Evolutionary conservation across 2,329 filamentous ascomycete species (phyloP).

Genomic region (Exophiala sideris): DNA sequence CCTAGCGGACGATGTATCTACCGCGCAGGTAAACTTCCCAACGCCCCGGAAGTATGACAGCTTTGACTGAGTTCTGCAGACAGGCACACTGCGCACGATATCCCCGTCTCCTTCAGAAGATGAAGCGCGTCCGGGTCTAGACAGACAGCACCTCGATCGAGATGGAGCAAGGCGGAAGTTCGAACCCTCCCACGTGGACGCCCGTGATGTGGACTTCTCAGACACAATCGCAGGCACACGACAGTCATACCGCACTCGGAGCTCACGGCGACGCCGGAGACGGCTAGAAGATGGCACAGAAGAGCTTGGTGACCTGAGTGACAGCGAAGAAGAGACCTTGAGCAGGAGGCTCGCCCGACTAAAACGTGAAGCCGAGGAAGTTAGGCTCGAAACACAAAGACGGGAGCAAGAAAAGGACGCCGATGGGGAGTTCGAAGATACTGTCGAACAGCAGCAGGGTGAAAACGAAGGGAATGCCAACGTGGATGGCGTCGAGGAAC

Average conservation of each 20-base stretch:
- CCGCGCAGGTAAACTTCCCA: constrained; percentile 61
- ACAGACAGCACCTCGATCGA: constrained; percentile 70
- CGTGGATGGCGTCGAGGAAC: constrained; percentile 58
- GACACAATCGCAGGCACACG: constrained; percentile 80
- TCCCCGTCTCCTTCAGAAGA: constrained; percentile 49
- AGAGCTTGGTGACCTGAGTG: constrained; percentile 60
- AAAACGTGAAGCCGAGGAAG: constrained; percentile 75
- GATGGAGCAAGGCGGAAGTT: constrained; percentile 79
- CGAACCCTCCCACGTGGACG: constrained; percentile 69
- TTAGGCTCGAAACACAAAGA: constrained; percentile 52
- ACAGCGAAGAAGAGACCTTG: constrained; percentile 74
- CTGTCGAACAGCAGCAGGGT: constrained; percentile 40
- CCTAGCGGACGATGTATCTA: constrained; percentile 84
- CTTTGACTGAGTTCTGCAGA: constrained; percentile 40
- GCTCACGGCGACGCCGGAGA: constrained; percentile 56
- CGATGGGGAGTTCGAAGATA: constrained; percentile 23
- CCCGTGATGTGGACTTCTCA: constrained; percentile 79
- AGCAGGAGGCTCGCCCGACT: constrained; percentile 77
- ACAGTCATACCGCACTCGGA: constrained; percentile 76
- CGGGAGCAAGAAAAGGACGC: constrained; percentile 53
- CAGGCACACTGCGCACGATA: constrained; percentile 54
- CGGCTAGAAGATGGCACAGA: constrained; percentile 44
- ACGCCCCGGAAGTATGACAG: background rate
- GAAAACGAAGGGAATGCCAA: constrained; percentile 39
- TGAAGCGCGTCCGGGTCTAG: constrained; percentile 63